Evolutionary conservation across 2,329 filamentous ascomycete species (phyloP).

Genomic region (Fusarium agapanthi): DNA sequence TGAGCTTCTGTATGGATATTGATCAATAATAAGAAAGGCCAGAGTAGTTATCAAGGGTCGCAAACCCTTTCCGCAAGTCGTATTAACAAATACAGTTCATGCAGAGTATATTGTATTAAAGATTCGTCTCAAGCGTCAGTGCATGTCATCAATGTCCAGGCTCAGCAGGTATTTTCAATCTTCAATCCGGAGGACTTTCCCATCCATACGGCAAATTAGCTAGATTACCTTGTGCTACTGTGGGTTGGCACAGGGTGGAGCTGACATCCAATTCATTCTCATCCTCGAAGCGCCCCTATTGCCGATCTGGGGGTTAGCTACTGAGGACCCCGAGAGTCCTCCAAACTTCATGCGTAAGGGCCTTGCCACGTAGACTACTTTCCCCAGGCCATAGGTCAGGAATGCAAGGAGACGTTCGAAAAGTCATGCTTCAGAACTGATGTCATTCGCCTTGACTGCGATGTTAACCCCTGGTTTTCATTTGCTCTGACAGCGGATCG

Average conservation of each 20-base stretch:
- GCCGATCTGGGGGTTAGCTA: not conserved
- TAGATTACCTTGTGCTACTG: not conserved
- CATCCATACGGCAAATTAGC: not conserved
- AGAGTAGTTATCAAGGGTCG: not conserved
- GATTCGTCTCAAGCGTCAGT: not conserved
- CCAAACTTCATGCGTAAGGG: slow-evolving; percentile 16
- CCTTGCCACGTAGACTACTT: not conserved
- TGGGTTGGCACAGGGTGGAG: not conserved
- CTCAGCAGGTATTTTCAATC: not conserved
- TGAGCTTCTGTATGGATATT: not conserved
- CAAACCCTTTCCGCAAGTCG: not conserved
- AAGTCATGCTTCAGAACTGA: not conserved
- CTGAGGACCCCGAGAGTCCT: slow-evolving; percentile 19
- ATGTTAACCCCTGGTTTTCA: not conserved
- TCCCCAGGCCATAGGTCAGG: not conserved
- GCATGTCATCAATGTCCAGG: not conserved
- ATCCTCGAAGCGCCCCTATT: slow-evolving; percentile 6
- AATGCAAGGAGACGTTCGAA: not conserved
- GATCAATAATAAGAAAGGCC: not conserved
- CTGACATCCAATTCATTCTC: not conserved
- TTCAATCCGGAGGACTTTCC: slow-evolving; percentile 5
- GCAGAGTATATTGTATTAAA: not conserved
- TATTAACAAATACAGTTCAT: not conserved
- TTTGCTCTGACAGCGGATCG: slow-evolving; percentile 2
- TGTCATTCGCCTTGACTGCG: not conserved